These are phyloP conservation scores for Chamaenerion angustifolium DNA, from an alignment of 345 rosid species.

Conservation along the genomic window DNA sequence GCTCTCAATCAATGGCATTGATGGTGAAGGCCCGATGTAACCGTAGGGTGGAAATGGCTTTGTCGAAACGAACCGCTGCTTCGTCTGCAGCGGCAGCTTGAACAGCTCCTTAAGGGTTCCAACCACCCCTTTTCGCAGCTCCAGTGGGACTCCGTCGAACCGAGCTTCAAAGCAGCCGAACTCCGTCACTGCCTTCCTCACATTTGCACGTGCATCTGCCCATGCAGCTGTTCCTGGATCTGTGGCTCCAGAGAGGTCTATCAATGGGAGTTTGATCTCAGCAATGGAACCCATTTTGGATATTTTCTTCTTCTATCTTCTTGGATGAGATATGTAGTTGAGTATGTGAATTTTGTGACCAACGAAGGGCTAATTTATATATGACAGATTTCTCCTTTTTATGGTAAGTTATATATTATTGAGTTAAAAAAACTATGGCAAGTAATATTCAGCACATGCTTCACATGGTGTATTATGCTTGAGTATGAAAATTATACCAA, in stretches of 20 bases:
- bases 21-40: slow-evolving; percentile 35
- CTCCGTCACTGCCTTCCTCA: slow-evolving; percentile 28
- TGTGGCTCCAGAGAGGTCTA: slow-evolving; percentile 24
- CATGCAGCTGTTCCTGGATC: slow-evolving; percentile 27
- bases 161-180: slow-evolving; percentile 51
- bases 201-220: slow-evolving; percentile 20
- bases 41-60: slow-evolving; percentile 26
- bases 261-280: slow-evolving; percentile 17
- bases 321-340: not conserved
- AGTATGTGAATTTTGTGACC: no score
- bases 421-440: no score
- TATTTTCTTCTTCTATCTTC: not conserved
- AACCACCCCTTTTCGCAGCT: slow-evolving; percentile 16
- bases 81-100: slow-evolving; percentile 32
- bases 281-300: slow-evolving; percentile 28
- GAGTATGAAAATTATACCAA: no score
- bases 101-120: slow-evolving; percentile 33
- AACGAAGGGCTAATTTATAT: no score
- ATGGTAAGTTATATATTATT: no score
- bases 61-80: slow-evolving; percentile 22
- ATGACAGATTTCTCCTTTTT: no score
- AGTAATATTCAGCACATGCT: no score
- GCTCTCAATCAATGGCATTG: slow-evolving; percentile 39
- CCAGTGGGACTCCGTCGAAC: slow-evolving; percentile 20
- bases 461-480: no score